phyloP scores from a whole-genome alignment of 2,329 filamentous ascomycete genomes.

The Rutstroemia sp. region DNA sequence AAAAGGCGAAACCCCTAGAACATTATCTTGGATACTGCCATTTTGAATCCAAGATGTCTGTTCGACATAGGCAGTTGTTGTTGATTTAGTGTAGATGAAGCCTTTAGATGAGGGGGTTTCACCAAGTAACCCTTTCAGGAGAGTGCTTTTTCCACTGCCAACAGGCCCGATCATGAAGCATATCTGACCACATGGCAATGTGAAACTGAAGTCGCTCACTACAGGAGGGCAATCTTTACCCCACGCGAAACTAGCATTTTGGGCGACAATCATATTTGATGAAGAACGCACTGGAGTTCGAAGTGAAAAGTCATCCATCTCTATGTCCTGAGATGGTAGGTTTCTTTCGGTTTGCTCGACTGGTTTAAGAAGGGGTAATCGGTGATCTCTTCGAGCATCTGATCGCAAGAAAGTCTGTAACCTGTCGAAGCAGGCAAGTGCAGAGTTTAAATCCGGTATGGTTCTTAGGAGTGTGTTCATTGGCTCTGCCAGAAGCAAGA shows the following conservation, averaged over 20 bases:
- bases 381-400: conserved; percentile 16
- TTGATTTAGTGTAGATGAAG: conserved; percentile 17
- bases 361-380: conserved; percentile 13
- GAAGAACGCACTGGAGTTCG: background rate
- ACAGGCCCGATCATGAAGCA: conserved; percentile 28
- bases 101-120: conserved; percentile 22
- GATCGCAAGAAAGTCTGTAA: conserved; percentile 33
- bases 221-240: conserved; percentile 3
- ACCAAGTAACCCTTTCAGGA: conserved; percentile 27
- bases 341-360: background rate
- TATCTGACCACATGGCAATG: conserved; percentile 13
- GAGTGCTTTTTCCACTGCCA: conserved; percentile 28
- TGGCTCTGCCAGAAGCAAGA: conserved; percentile 33
- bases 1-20: conserved; percentile 33
- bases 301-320: conserved; percentile 8
- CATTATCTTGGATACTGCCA: conserved; percentile 34
- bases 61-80: conserved; percentile 34
- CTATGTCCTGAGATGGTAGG: background rate
- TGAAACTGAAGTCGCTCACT: conserved; percentile 18
- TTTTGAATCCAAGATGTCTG: conserved; percentile 41
- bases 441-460: conserved; percentile 33
- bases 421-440: conserved; percentile 34
- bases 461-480: conserved; percentile 34
- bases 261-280: conserved; percentile 16
- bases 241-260: conserved; percentile 23